Conservation (phyloP, 352 stramenopile genomes). For the Aphanomyces astaci region DNA sequence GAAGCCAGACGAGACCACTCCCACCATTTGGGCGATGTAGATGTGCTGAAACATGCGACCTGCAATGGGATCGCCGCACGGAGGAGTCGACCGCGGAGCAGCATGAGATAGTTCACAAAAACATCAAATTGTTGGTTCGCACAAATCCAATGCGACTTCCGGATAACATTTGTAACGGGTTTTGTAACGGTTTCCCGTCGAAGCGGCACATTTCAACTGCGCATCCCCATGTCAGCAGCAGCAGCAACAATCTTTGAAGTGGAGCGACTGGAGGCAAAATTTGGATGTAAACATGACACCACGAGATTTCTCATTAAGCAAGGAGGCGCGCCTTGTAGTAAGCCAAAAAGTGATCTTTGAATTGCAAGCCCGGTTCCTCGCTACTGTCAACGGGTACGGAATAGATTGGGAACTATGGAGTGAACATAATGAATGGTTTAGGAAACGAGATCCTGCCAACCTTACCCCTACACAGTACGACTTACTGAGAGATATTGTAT, state of each 20-base stretch:
- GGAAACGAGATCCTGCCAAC: not conserved
- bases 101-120: too few relatives aligned
- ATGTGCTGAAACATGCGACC: not conserved
- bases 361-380: not conserved
- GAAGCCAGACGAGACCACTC: not conserved
- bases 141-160: too few relatives aligned
- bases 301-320: not conserved
- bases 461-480: not conserved
- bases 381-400: not conserved
- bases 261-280: not conserved
- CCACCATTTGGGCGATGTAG: not conserved
- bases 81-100: too few relatives aligned
- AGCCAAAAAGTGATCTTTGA: not conserved
- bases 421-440: not conserved
- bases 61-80: too few relatives aligned
- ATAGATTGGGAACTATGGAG: too few relatives aligned
- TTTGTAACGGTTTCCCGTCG: not conserved
- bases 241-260: constrained; percentile 8
- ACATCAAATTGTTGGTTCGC: too few relatives aligned
- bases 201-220: too few relatives aligned
- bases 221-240: not conserved
- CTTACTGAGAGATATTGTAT: not conserved
- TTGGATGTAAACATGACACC: not conserved
- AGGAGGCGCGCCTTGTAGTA: not conserved
- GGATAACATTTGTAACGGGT: not conserved